Evolutionary conservation across 2,329 filamentous ascomycete genomes (phyloP).

Genomic region (Fusarium falciforme): DNA sequence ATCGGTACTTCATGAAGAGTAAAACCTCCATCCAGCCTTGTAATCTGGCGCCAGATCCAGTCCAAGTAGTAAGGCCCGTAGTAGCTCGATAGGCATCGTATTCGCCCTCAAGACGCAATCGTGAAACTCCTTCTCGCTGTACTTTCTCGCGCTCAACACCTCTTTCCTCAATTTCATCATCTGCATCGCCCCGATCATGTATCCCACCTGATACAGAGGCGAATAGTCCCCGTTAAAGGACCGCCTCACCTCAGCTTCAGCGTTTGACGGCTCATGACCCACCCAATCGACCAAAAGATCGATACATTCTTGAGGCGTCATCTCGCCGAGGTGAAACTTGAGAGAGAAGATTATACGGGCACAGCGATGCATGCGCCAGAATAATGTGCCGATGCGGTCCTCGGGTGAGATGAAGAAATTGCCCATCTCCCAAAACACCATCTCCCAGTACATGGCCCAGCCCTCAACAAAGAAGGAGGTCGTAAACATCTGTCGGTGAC

Average conservation of each 20-base stretch:
- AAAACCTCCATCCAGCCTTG: constrained; percentile 63
- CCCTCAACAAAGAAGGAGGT: constrained; percentile 71
- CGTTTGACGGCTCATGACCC: constrained; percentile 68
- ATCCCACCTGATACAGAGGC: constrained; percentile 69
- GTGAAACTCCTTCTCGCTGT: constrained; percentile 66
- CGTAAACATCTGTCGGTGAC: constrained; percentile 63
- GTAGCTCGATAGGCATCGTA: constrained; percentile 65
- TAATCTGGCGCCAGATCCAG: constrained; percentile 56
- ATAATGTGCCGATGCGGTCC: constrained; percentile 67
- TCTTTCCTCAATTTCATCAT: constrained; percentile 63
- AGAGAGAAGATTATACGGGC: constrained; percentile 69
- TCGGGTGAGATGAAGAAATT: constrained; percentile 63
- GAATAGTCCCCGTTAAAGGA: constrained; percentile 67
- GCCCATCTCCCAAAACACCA: constrained; percentile 65
- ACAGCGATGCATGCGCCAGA: constrained; percentile 73
- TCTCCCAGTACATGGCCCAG: constrained; percentile 72
- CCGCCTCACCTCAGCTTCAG: constrained; percentile 69
- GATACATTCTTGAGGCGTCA: constrained; percentile 65
- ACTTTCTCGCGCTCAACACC: constrained; percentile 51
- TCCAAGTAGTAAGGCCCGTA: constrained; percentile 60
- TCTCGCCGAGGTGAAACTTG: constrained; percentile 66
- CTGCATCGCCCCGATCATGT: constrained; percentile 70
- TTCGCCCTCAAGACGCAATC: constrained; percentile 63
- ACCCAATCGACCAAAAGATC: constrained; percentile 67
- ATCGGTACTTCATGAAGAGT: not conserved